Base-by-base conservation (phyloP, 495 filamentous ascomycete species). In the Penicillium malachiteum region DNA sequence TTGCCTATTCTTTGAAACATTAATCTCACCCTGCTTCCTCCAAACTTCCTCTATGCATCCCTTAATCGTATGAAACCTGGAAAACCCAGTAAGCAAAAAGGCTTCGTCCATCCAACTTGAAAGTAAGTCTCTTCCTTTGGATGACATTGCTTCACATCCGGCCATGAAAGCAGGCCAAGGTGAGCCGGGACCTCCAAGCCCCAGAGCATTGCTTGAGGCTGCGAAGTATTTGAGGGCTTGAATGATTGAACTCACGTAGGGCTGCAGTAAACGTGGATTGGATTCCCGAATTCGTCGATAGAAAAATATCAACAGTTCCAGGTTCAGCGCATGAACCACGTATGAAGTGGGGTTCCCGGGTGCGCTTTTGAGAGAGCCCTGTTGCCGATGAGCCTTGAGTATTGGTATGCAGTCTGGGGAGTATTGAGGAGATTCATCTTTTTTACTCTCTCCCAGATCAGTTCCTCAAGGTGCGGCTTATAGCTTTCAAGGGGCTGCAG, bases 161-260 rank as follows among this genome's bases (percentile, higher is more conserved):
- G 67, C 67, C 17, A 70, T 62, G 30, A 70, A 70, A 11, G 54
- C 52, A 1, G 67, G 67, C 67, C 67, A 70, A 11, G 56, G 48
- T 9, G 57, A 57, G 0, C 67, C 67, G 2, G 59, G 67, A 0
- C 64, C 67, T 1, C 51, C 43, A 12, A 33, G 40, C 1, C 50
- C 39, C 0, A 42, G 55, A 2, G 40, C 44, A 10, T 46, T 4
- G 14, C 53, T 37, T 6, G 56, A 40, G 1, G 53, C 40, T 12
- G 61, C 39, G 26, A 65, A 62, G 2, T 51, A 48, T 42, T 17
- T 26, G 10, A 51, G 11, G 13, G 48, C 45, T 2, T 48, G 43
- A 6, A 70, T 65, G 0, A 65, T 57, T 21, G 35, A 44, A 37
- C 65, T 58, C 3, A 70, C 64, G 18, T 67, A 50, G 0, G 50